phyloP scores from a whole-genome alignment of 2,329 filamentous ascomycete genomes.

The Phyllachora maydis region DNA sequence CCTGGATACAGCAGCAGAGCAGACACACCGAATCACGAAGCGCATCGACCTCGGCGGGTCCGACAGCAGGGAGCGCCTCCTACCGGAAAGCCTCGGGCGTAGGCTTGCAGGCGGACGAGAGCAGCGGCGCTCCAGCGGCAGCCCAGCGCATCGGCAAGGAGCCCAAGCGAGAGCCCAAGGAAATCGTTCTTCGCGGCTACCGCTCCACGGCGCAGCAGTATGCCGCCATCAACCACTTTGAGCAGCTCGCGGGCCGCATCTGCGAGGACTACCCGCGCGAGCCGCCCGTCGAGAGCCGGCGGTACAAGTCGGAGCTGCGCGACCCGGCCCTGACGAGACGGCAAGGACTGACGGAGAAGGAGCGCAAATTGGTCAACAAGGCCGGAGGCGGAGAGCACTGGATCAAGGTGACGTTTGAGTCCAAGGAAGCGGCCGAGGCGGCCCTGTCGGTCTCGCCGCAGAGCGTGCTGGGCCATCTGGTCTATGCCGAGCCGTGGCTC shows the following conservation, averaged over 20 bases:
- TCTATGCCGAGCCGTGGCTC: conserved; percentile 51
- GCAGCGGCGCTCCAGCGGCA: conserved; percentile 8
- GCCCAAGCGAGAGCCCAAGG: no score
- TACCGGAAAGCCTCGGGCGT: no score
- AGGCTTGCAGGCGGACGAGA: no score
- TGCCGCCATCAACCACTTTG: conserved; percentile 76
- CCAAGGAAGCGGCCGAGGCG: conserved; percentile 45
- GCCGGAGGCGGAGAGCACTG: conserved; percentile 76
- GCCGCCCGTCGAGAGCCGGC: conserved; percentile 47
- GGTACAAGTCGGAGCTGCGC: conserved; percentile 55
- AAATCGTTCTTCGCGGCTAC: conserved; percentile 76
- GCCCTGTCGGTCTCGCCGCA: conserved; percentile 53
- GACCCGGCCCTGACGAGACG: conserved; percentile 50
- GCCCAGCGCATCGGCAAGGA: conserved; percentile 10
- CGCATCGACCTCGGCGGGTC: no score
- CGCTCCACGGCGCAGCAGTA: conserved; percentile 45
- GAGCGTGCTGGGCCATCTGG: conserved; percentile 46
- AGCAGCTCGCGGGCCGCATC: conserved; percentile 66
- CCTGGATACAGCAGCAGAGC: conserved; percentile 30
- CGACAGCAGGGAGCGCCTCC: no score
- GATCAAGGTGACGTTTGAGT: conserved; percentile 76
- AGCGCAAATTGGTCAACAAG: conserved; percentile 59
- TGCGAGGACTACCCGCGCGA: conserved; percentile 86
- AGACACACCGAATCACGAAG: no score
- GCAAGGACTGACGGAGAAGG: conserved; percentile 44